Base-by-base conservation (phyloP, 495 filamentous ascomycete species). In the Neurospora sp. region DNA sequence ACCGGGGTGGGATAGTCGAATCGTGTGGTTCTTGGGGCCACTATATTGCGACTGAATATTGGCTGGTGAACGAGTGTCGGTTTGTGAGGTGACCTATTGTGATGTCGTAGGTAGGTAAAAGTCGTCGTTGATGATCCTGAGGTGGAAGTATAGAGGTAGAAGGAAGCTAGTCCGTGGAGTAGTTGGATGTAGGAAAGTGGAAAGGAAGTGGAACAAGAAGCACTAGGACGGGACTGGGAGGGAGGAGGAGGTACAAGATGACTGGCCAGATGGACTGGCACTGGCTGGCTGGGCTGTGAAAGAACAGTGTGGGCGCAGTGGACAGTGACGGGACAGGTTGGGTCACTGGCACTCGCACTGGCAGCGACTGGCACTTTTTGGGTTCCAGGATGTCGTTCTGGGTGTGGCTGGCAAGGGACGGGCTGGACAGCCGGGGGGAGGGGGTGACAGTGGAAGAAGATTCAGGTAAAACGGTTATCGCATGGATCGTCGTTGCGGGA, bases 231-330 rank as follows among this genome's bases (percentile, higher is more conserved):
- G 27, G 53, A 27, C 53, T 61, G 53, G 48, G 35, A 69, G 71
- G 53, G 38, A 39, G 71, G 53, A 39, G n/a, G 39, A 39, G 53
- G 41, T 44, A 71, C 53, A 72, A 39, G 71, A 61, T 73, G 42
- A 68, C 61, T 46, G 71, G 40, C 68, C 31, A 68, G 61, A 70
- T 44, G 14, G 59, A 37, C 20, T 68, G 71, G 48, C 40, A 72
- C 35, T 41, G 59, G 53, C 31, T 38, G 27, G 41, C 31, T 65
- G 53, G 53, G 14, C 27, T 65, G 53, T 65, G 53, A 65, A 65
- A 65, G 53, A 65, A 27, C 53, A 65, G 53, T 65, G 53, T 61
- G 53, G 53, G 53, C 53, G 27, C 53, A 65, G 53, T 65, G 53
- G 39, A 22, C 53, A 68, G 41, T 68, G 42, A 31, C 61, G 22